Evolutionary conservation across 345 rosid species (phyloP).

Genomic region (Gossypium arboreum): DNA sequence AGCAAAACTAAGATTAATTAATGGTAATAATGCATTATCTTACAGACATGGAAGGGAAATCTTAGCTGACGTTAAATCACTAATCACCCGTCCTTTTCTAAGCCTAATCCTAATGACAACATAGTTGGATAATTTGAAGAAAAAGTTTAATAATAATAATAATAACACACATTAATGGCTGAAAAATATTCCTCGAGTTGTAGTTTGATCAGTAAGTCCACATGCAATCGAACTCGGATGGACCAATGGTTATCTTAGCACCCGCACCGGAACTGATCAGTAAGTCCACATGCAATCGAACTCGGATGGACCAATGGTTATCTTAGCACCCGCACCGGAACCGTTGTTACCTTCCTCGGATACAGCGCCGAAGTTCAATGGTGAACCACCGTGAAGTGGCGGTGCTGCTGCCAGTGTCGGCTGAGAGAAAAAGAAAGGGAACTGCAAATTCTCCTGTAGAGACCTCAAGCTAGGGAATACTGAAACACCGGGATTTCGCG

Average conservation of each 20-base stretch:
- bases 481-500: slow-evolving; percentile 33
- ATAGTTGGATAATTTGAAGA: not conserved
- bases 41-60: not conserved
- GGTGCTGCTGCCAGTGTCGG: slow-evolving; percentile 21
- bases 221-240: slow-evolving; percentile 69
- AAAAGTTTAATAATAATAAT: not conserved
- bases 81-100: slow-evolving; percentile 2
- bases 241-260: slow-evolving; percentile 39
- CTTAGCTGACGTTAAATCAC: not conserved
- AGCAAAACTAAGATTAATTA: slow-evolving; percentile 2
- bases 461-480: slow-evolving; percentile 66
- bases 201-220: slow-evolving; percentile 46
- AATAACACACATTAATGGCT: not conserved
- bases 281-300: slow-evolving; percentile 76
- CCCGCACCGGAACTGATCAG: slow-evolving; percentile 6
- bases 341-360: slow-evolving; percentile 23
- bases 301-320: slow-evolving; percentile 45
- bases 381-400: slow-evolving; percentile 22
- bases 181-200: not conserved
- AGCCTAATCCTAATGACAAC: not conserved
- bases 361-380: slow-evolving; percentile 33
- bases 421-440: slow-evolving; percentile 50
- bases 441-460: slow-evolving; percentile 72
- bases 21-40: not conserved
- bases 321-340: slow-evolving; percentile 31